phyloP scores from a whole-genome alignment of 306 rosid genomes.

The Vigna angularis region DNA sequence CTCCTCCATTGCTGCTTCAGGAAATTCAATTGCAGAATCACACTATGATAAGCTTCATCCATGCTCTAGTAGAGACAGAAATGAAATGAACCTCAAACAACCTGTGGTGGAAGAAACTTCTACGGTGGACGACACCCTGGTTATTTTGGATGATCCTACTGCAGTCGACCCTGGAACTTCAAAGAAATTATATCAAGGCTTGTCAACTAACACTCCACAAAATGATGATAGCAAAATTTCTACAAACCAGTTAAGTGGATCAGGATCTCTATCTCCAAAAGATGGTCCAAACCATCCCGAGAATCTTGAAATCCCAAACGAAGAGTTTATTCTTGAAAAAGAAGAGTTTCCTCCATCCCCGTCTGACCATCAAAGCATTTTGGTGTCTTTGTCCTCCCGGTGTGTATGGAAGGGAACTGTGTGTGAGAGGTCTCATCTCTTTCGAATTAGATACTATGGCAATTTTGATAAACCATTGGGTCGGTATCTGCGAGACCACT shows the following conservation, averaged over 20 bases:
- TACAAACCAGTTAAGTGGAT: slow-evolving; percentile 48
- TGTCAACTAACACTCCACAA: slow-evolving; percentile 41
- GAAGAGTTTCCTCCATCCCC: slow-evolving; percentile 94
- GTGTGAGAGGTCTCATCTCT: slow-evolving; percentile 94
- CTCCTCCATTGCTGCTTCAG: slow-evolving; percentile 52
- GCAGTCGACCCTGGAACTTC: slow-evolving; percentile 46
- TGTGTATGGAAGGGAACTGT: slow-evolving; percentile 98
- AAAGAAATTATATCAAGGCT: slow-evolving; percentile 50
- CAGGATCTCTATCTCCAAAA: slow-evolving; percentile 50
- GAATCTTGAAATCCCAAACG: slow-evolving; percentile 49
- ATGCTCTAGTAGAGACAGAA: slow-evolving; percentile 42
- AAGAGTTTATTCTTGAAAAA: slow-evolving; percentile 51
- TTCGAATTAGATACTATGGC: slow-evolving; percentile 96
- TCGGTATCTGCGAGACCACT: slow-evolving; percentile 84
- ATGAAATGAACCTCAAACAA: slow-evolving; percentile 46
- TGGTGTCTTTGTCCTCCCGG: slow-evolving; percentile 94
- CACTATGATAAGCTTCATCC: slow-evolving; percentile 48
- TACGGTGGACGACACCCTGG: slow-evolving; percentile 43
- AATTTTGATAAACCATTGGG: slow-evolving; percentile 94
- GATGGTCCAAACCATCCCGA: slow-evolving; percentile 52
- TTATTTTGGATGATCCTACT: slow-evolving; percentile 47
- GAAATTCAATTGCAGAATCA: slow-evolving; percentile 51
- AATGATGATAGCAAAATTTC: slow-evolving; percentile 50
- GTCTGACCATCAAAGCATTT: slow-evolving; percentile 93
- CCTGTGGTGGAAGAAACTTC: slow-evolving; percentile 46